phyloP scores from a whole-genome alignment of 768 basidiomycete species.

The Boletus eberwhitei region DNA sequence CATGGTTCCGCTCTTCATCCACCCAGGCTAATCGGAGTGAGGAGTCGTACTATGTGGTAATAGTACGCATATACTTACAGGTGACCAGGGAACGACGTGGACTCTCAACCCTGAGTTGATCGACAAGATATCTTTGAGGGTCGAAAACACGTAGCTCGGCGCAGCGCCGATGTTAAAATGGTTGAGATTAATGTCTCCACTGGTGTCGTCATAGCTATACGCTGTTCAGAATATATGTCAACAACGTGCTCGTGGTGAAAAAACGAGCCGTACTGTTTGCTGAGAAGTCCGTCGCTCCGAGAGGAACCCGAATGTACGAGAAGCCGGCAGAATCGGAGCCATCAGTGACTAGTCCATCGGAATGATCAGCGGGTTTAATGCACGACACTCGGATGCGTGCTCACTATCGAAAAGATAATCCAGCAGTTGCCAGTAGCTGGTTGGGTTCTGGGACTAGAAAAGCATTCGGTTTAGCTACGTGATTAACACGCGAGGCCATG shows the following conservation, averaged over 20 bases:
- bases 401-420: slow-evolving; percentile 52
- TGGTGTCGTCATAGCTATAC: slow-evolving; percentile 66
- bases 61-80: slow-evolving; percentile 41
- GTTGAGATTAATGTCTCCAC: slow-evolving; percentile 55
- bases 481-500: background rate
- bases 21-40: slow-evolving; percentile 51
- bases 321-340: slow-evolving; percentile 62
- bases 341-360: slow-evolving; percentile 44
- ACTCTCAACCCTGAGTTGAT: slow-evolving; percentile 52
- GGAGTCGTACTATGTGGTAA: background rate
- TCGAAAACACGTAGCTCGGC: slow-evolving; percentile 62
- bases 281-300: slow-evolving; percentile 77
- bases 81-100: slow-evolving; percentile 71
- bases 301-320: slow-evolving; percentile 63
- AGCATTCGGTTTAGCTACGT: slow-evolving; percentile 2
- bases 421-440: slow-evolving; percentile 57
- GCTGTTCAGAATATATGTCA: slow-evolving; percentile 31
- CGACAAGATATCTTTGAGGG: slow-evolving; percentile 59
- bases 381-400: background rate
- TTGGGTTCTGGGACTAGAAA: slow-evolving; percentile 45
- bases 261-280: slow-evolving; percentile 39
- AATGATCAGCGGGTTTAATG: background rate
- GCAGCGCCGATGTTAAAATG: slow-evolving; percentile 55
- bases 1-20: slow-evolving; percentile 77
- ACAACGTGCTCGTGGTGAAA: background rate